Evolutionary conservation across 306 rosid species (phyloP).

Genomic region (Castanea crenata): DNA sequence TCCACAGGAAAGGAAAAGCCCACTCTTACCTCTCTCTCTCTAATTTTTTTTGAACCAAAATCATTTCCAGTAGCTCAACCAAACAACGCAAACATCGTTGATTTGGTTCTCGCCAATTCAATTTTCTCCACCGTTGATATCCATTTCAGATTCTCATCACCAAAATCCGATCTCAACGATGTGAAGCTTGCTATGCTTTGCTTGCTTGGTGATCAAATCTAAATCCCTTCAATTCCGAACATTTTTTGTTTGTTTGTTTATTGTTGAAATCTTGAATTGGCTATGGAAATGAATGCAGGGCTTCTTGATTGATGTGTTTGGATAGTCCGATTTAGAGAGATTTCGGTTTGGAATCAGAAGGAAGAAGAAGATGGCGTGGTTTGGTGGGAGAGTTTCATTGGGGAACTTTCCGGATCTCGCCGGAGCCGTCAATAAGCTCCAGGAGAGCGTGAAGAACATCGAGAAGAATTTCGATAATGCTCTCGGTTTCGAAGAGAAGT

Average conservation of each 20-base stretch:
- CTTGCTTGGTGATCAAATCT: neutral
- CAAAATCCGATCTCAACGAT: conserved; percentile 19
- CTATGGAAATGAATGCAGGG: conserved; percentile 12
- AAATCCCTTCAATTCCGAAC: conserved; percentile 7
- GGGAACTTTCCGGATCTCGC: conserved; percentile 95
- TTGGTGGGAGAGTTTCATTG: conserved; percentile 72
- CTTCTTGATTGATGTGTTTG: conserved; percentile 27
- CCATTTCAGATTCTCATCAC: conserved; percentile 5
- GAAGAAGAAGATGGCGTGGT: conserved; percentile 81
- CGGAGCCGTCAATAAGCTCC: conserved; percentile 97
- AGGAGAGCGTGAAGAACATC: conserved; percentile 96
- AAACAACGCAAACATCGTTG: no score
- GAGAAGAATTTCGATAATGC: conserved; percentile 97
- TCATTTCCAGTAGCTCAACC: no score
- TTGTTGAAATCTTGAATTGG: neutral
- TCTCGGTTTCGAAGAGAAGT: conserved; percentile 80
- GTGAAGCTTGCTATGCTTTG: neutral
- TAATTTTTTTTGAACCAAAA: no score
- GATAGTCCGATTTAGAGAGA: conserved; percentile 22
- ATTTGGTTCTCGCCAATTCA: neutral
- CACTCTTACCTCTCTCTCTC: no score
- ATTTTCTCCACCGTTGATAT: neutral
- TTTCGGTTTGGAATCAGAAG: conserved; percentile 23
- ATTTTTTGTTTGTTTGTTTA: neutral
- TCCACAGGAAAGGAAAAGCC: no score